These are phyloP conservation scores for Chlamydomonas asymmetrica DNA, from an alignment of 139 green algal genomes.

Conservation along the genomic window DNA sequence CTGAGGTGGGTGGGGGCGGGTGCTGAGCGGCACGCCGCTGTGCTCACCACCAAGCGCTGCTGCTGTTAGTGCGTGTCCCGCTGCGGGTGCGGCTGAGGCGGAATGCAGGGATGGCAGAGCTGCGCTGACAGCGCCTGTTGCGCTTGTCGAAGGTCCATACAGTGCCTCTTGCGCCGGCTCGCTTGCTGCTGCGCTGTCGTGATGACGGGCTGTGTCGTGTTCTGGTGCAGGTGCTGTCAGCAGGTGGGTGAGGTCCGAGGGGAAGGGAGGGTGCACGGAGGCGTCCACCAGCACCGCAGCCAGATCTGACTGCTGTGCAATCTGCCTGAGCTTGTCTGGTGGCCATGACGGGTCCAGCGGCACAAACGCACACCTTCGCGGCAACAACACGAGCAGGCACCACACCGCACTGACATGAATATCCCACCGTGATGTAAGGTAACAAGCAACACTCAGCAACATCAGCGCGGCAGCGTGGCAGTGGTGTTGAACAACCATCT, in stretches of 20 bases:
- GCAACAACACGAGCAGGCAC: too few species aligned
- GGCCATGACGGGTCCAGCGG: conserved; percentile 51
- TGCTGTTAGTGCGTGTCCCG: neutral
- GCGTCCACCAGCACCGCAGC: conserved; percentile 31
- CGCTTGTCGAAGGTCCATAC: too few species aligned
- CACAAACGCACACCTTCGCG: conserved; percentile 43
- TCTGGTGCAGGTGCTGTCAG: conserved; percentile 6
- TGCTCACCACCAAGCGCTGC: neutral
- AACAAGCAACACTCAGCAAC: neutral
- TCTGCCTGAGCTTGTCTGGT: neutral
- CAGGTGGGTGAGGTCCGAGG: neutral
- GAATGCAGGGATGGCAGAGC: neutral
- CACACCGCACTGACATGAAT: too few species aligned
- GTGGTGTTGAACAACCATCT: neutral
- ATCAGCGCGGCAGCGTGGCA: neutral
- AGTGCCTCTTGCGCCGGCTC: too few species aligned
- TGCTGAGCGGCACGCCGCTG: too few species aligned
- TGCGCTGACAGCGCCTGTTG: neutral
- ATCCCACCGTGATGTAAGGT: too few species aligned
- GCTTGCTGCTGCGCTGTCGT: neutral
- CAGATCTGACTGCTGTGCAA: conserved; percentile 39
- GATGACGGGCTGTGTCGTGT: neutral
- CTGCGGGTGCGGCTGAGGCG: neutral
- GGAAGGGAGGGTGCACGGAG: neutral
- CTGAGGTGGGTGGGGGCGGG: too few species aligned